A percentile compares a stretch with the other conserved stretches of the same genome.
phyloP scores from a whole-genome alignment of 2,329 filamentous ascomycete genomes.

The Fusarium sororula region DNA sequence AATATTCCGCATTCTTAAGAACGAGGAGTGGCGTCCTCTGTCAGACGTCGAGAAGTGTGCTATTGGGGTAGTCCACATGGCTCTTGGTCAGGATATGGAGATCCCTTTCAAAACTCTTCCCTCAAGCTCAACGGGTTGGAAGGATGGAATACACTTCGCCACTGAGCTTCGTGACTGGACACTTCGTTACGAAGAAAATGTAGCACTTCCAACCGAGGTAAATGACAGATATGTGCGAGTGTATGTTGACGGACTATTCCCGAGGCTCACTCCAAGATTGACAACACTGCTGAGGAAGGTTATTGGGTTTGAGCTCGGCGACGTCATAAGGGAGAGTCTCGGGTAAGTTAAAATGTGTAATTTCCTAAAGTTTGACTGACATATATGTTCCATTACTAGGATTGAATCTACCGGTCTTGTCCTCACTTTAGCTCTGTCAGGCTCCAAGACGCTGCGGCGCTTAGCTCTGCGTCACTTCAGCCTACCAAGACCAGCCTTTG shows the following conservation, averaged over 20 bases:
- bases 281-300: neutral
- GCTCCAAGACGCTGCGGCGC: neutral
- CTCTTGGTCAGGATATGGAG: neutral
- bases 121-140: neutral
- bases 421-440: accelerated
- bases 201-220: neutral
- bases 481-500: neutral
- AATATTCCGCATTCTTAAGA: too few relatives aligned
- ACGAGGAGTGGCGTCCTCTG: too few relatives aligned
- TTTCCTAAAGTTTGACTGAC: accelerated
- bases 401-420: neutral
- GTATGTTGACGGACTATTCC: neutral
- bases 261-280: neutral
- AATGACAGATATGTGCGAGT: neutral
- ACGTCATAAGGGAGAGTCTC: neutral
- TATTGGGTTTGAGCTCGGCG: neutral
- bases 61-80: too few relatives aligned
- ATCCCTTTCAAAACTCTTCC: neutral
- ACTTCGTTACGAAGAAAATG: neutral
- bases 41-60: too few relatives aligned
- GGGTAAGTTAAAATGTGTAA: accelerated
- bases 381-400: accelerated
- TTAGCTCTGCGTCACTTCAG: neutral
- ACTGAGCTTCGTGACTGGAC: neutral
- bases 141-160: neutral